phyloP scores from a whole-genome alignment of 1,139 yeast species.

The Taphrina communis region DNA sequence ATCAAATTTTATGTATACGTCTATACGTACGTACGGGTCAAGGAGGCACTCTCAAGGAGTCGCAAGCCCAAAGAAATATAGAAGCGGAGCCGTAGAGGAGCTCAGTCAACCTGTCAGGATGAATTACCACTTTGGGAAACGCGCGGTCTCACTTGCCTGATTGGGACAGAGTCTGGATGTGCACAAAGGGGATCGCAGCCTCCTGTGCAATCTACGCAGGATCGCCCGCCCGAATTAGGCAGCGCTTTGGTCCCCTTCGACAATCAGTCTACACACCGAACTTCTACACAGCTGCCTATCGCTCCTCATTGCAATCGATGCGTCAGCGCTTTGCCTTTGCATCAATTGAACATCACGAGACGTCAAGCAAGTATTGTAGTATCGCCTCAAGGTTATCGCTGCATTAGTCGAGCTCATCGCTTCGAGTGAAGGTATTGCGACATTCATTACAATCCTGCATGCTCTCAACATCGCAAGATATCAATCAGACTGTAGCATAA shows the following conservation, averaged over 20 bases:
- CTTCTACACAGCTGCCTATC: too few relatives aligned
- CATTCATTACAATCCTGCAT: neutral
- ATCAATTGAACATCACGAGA: too few relatives aligned
- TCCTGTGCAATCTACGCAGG: conserved; percentile 1
- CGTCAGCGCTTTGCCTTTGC: too few relatives aligned
- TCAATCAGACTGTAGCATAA: neutral
- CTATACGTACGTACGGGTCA: too few relatives aligned
- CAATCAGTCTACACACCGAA: too few relatives aligned
- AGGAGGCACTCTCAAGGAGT: too few relatives aligned
- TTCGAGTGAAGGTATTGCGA: neutral
- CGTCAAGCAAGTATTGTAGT: too few relatives aligned
- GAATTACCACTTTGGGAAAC: neutral
- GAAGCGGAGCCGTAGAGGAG: neutral
- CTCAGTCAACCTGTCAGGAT: neutral
- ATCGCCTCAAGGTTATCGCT: too few relatives aligned
- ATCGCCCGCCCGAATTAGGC: conserved; percentile 12
- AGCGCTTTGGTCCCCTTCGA: neutral
- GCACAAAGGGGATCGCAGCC: neutral
- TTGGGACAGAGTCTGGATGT: neutral
- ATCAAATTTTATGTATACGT: too few relatives aligned
- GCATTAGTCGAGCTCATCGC: neutral
- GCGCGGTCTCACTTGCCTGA: neutral
- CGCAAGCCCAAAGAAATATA: too few relatives aligned
- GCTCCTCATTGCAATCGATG: too few relatives aligned
- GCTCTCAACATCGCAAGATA: neutral